Evolutionary conservation across 129 eudicot genomes (phyloP), one percentile per base, ranked within the genome.

Genomic region (Gnaphalium uliginosum): DNA sequence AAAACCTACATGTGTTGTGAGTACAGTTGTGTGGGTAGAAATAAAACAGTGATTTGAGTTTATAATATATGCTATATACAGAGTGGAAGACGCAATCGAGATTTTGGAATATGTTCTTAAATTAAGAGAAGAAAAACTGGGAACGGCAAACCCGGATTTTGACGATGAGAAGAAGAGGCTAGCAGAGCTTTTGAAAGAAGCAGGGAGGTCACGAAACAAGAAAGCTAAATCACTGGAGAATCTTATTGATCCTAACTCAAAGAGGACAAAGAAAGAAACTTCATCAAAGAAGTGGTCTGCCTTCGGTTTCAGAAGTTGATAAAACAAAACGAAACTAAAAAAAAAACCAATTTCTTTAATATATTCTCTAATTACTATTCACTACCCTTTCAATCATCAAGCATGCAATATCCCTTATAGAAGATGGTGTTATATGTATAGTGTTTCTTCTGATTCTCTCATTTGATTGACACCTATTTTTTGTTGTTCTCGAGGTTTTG

Each of bases 51-150:
- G 5, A 46, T 46, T 14, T 46, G 18, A 46, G 14, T 13, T 46
- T 14, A 13, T 14, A 46, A 13, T 14, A 35, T 2, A 39, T 60
- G 78, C 43, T 54, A 21, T 53, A 7, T 58, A 48, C 93, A 94
- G 99, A 76, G 88, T 94, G 19, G 99, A 91, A 76, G 99, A 94
- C 79, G 96, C 99, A 41, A 94, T 91, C 13, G 99, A 94, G 90
- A 94, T 94, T 8, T 82, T 91, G 83, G 99, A 94, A 80, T 88
- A 88, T 62, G 97, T 94, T 53, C 85, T 94, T 5, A 94, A 94
- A 79, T 71, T 94, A 85, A 87, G 99, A 81, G 99, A 90, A 81
- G 99, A 94, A 87, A 90, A 94, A 75, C 87, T 94, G 26, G 99
- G 99, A 60, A 94, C 99, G 6, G 97, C 99, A 15, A 94, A 94